Conservation (phyloP, 163 green algal genomes). For the Picocystis sp. region DNA sequence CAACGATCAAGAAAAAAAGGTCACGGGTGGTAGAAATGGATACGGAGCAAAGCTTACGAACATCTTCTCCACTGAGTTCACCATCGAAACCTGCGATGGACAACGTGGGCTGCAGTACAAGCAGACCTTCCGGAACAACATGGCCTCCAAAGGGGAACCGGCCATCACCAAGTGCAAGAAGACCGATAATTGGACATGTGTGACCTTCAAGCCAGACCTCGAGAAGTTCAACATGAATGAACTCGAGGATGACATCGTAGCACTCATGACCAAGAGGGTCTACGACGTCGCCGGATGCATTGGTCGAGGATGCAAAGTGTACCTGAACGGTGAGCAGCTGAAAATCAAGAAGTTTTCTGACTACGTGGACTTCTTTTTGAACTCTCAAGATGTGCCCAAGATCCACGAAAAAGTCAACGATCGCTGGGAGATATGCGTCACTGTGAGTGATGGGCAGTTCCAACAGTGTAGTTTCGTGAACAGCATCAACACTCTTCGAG, state of each 20-base stretch:
- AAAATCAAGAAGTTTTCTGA: slow-evolving; percentile 79
- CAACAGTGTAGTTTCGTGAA: slow-evolving; percentile 96
- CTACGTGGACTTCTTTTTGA: slow-evolving; percentile 93
- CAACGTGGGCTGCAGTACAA: slow-evolving; percentile 44
- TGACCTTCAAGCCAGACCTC: slow-evolving; percentile 93
- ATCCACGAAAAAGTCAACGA: slow-evolving; percentile 81
- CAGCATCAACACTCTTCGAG: slow-evolving; percentile 90
- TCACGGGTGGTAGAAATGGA: slow-evolving; percentile 90
- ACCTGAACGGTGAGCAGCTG: slow-evolving; percentile 58
- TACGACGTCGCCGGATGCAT: slow-evolving; percentile 91
- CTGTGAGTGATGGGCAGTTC: slow-evolving; percentile 13
- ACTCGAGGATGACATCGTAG: slow-evolving; percentile 78
- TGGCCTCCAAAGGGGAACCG: slow-evolving; percentile 65
- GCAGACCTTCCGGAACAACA: slow-evolving; percentile 82
- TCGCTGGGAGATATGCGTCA: slow-evolving; percentile 66
- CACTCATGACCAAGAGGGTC: slow-evolving; percentile 87
- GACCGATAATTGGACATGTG: slow-evolving; percentile 90
- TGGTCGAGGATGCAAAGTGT: slow-evolving; percentile 69
- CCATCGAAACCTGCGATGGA: slow-evolving; percentile 90
- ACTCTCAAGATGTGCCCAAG: slow-evolving; percentile 35
- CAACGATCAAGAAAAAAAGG: slow-evolving; percentile 94
- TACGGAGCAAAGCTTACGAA: slow-evolving; percentile 99
- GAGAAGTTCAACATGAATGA: slow-evolving; percentile 84
- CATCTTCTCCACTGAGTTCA: slow-evolving; percentile 97
- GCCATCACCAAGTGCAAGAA: slow-evolving; percentile 65